Evolutionary conservation across 371 early-diverging fungal species (phyloP), one percentile per base, ranked within the genome.

Genomic region (Mucor piriformis): DNA sequence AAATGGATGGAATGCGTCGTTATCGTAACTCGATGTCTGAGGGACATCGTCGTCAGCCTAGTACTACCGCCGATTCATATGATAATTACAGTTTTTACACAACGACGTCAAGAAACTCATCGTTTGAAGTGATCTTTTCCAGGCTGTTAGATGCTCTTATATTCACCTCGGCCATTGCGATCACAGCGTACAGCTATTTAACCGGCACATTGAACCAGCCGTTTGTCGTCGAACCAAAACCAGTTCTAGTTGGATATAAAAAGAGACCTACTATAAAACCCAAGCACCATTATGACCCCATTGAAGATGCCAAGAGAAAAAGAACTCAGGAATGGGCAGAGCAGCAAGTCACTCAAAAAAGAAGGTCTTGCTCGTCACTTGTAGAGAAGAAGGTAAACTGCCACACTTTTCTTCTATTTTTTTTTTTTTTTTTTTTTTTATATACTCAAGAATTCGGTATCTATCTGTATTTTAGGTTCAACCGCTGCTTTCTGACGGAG

Each of bases 81-180:
- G 46, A 44, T 43, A 33, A 40, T 25, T 33, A 50, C 29, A 63
- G 57, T 21, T 42, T 20, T 15, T 53, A 49, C 23, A 50, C 59
- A 21, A 16, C 55, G 0, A 50, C 65, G n/a, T 64, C 62, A 38
- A 38, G 25, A 24, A 50, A 21, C 29, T 61, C 61, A 16, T 59
- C 64, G 2, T 59, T 72, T 59, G 72, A 75, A 56, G 48, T 63
- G 15, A 35, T 76, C 12, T 66, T 76, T 50, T 59, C 69, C 24
- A 67, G 64, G 53, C 38, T 76, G 24, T 50, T 74, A n/a, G 78
- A 77, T 63, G 69, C 62, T 15, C 50, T 77, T n/a, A 70, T 77
- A 27, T 77, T 77, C 43, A 77, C 78, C 2, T 77, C 74, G 8
- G 78, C 78, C 38, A 70, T 77, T 43, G 73, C 70, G 12, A 72